A percentile compares a stretch with the other conserved stretches of the same genome.
phyloP scores from a whole-genome alignment of 305 asterid genomes.

The Fraxinus albicans region DNA sequence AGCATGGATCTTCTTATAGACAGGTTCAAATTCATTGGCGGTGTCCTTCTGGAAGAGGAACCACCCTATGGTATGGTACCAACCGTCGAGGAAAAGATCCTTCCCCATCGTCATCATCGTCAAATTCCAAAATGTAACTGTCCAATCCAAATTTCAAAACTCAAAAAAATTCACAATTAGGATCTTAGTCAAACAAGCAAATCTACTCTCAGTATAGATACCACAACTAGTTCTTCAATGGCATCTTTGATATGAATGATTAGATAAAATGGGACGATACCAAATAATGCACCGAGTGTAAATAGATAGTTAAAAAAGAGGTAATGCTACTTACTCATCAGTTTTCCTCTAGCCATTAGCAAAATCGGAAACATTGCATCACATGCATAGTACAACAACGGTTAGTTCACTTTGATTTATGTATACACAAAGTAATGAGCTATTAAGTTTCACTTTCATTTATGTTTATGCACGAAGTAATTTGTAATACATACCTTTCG shows the following conservation, averaged over 20 bases:
- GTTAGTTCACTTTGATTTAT: slow-evolving; percentile 25
- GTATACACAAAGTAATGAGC: neutral
- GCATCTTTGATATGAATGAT: neutral
- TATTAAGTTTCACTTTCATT: slow-evolving; percentile 24
- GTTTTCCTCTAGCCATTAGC: slow-evolving; percentile 62
- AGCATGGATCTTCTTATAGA: slow-evolving; percentile 39
- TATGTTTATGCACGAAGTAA: neutral
- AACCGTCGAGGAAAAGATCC: slow-evolving; percentile 73
- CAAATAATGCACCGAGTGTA: neutral
- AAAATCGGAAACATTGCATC: slow-evolving; percentile 22
- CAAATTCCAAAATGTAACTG: slow-evolving; percentile 89
- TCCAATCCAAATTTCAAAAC: slow-evolving; percentile 7
- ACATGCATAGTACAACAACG: slow-evolving; percentile 26
- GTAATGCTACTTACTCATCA: slow-evolving; percentile 69
- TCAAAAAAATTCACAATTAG: neutral
- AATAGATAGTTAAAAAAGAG: neutral
- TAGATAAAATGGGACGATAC: neutral
- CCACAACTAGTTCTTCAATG: neutral
- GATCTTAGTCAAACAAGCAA: neutral
- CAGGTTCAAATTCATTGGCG: slow-evolving; percentile 42
- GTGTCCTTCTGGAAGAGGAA: slow-evolving; percentile 83
- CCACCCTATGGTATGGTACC: slow-evolving; percentile 89
- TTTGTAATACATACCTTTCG: slow-evolving; percentile 59
- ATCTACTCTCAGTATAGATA: neutral
- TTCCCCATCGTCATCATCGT: slow-evolving; percentile 82